Evolutionary conservation across 2,329 filamentous ascomycete species (phyloP).

Genomic region (Dactylellina sp.): DNA sequence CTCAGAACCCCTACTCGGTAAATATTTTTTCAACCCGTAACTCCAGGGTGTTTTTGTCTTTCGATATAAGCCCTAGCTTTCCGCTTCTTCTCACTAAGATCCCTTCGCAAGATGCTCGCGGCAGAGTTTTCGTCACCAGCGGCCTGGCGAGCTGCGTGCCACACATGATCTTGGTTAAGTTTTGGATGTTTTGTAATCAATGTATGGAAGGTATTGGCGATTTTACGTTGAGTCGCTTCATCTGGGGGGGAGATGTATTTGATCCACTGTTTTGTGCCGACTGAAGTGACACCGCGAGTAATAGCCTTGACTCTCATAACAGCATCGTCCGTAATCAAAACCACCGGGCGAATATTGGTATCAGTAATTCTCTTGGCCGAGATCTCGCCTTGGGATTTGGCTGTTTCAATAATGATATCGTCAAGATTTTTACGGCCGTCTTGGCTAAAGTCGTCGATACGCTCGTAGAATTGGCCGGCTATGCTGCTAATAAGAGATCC

Average conservation of each 20-base stretch:
- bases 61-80: slow-evolving; percentile 36
- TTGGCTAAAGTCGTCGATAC: slow-evolving; percentile 58
- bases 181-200: slow-evolving; percentile 35
- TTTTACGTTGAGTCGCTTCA: slow-evolving; percentile 37
- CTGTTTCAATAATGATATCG: slow-evolving; percentile 60
- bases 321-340: slow-evolving; percentile 60
- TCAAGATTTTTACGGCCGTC: slow-evolving; percentile 59
- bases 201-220: slow-evolving; percentile 37
- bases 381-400: slow-evolving; percentile 53
- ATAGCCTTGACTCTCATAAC: slow-evolving; percentile 61
- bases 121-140: slow-evolving; percentile 39
- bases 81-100: slow-evolving; percentile 39
- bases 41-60: slow-evolving; percentile 18
- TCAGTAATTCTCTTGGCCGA: slow-evolving; percentile 16
- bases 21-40: not conserved
- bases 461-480: slow-evolving; percentile 57
- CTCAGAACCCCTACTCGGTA: no score
- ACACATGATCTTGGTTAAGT: slow-evolving; percentile 36
- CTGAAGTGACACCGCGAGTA: slow-evolving; percentile 58
- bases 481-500: slow-evolving; percentile 58
- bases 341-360: slow-evolving; percentile 57
- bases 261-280: slow-evolving; percentile 53
- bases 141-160: slow-evolving; percentile 27
- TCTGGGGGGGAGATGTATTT: slow-evolving; percentile 43
- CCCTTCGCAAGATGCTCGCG: slow-evolving; percentile 28